These are phyloP conservation scores for Rhinocladiella mackenziei DNA, from an alignment of 2,329 filamentous ascomycete species.

Conservation along the genomic window DNA sequence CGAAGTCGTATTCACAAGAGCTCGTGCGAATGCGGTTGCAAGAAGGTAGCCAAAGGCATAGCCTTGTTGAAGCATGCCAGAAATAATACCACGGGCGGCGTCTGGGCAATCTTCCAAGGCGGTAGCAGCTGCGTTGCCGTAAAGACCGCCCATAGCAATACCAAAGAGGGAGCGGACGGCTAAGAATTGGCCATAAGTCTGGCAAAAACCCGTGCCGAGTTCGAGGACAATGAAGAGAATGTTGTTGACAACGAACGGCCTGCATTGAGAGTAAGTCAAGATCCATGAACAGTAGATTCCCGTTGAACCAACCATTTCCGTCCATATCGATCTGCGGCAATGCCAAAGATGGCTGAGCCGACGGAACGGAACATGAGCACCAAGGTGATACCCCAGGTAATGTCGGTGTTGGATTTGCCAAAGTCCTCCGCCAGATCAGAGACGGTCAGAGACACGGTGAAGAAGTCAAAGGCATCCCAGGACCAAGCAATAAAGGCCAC, in stretches of 20 bases:
- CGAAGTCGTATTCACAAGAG: slow-evolving; percentile 61
- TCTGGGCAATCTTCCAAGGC: slow-evolving; percentile 60
- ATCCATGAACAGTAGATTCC: background rate
- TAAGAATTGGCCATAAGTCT: slow-evolving; percentile 56
- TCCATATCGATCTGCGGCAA: slow-evolving; percentile 52
- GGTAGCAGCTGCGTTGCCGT: slow-evolving; percentile 59
- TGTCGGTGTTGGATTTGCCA: slow-evolving; percentile 52
- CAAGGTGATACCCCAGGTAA: slow-evolving; percentile 57
- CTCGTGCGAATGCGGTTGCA: slow-evolving; percentile 52
- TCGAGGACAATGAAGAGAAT: slow-evolving; percentile 59
- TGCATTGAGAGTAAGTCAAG: slow-evolving; percentile 32
- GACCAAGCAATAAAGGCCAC: slow-evolving; percentile 38
- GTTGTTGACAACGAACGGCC: slow-evolving; percentile 58
- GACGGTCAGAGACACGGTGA: slow-evolving; percentile 58
- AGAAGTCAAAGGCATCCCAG: slow-evolving; percentile 60
- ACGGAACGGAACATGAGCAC: slow-evolving; percentile 60
- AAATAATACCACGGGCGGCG: slow-evolving; percentile 56
- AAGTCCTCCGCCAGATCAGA: slow-evolving; percentile 52
- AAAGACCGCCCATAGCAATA: slow-evolving; percentile 57
- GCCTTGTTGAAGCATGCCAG: slow-evolving; percentile 59
- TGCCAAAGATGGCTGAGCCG: slow-evolving; percentile 56
- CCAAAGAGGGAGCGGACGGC: slow-evolving; percentile 58
- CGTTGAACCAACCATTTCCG: slow-evolving; percentile 47
- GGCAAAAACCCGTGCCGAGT: slow-evolving; percentile 57
- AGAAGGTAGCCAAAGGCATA: slow-evolving; percentile 64